Evolutionary conservation across 2,329 filamentous ascomycete species (phyloP), one percentile per base, ranked within the genome.

Genomic region (Paecilomyces fulvus): DNA sequence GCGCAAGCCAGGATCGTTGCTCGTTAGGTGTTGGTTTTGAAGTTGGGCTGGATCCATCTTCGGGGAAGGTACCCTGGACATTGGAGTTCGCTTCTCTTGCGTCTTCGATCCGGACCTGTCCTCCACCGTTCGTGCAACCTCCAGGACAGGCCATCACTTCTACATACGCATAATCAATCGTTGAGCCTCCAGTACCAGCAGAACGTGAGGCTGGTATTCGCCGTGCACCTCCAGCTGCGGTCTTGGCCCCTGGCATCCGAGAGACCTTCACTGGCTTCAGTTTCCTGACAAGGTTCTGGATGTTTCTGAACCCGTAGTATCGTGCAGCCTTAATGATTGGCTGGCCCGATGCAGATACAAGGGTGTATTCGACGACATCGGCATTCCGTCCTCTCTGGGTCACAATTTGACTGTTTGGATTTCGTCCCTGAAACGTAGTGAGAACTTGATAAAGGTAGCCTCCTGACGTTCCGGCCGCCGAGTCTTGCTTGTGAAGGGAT

Each of bases 61-160:
- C 50, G 72, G 71, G 20, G 8, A 56, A 28, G 17, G 53, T 46
- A 21, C 52, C 49, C 56, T 64, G 58, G 52, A 55, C 48, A 53
- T 60, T 52, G 23, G 59, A 52, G 50, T 59, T 59, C 14, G 59
- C 63, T 51, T 71, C 67, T 48, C 67, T 64, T 17, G 88, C 83
- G 69, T 97, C 94, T 54, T 90, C 89, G 25, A 90, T 83, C 68
- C 96, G 96, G 69, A 99, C 86, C 76, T 99, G 94, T 0, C 94
- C 94, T 37, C 94, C 94, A 1, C 94, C 94, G 65, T 99, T 99
- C 55, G 94, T 99, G 75, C 94, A 99, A 2, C 94, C 94, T n/a
- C 94, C 94, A 0, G 94, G 94, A 72, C 94, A 99, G 12, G 94
- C 94, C 94, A 99, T 99, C 57, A 99, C 94, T 74, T 99, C 94